Evolutionary conservation across 257 asterid species (phyloP), one percentile per base, ranked within the genome.

Genomic region (Buddleja alternifolia): DNA sequence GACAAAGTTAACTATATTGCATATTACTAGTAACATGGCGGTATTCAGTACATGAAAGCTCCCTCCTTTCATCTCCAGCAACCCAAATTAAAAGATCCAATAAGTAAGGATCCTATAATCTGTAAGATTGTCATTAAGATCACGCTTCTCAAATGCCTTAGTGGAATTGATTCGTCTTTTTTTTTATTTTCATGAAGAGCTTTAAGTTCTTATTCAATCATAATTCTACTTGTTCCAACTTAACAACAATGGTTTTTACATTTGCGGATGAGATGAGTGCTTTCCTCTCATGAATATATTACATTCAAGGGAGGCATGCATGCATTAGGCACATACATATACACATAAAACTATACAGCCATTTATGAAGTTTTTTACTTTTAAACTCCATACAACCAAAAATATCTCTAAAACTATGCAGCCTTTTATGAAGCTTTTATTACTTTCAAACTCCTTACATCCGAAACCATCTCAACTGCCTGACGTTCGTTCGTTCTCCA

Each of bases 401-500:
- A n/a, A n/a, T n/a, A n/a, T n/a, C n/a, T n/a, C n/a, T n/a, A n/a
- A n/a, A 61, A 36, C 54, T 44, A 8, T 41, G 41, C 57, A 20
- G 67, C 67, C 74, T 10, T 53, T n/a, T n/a, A 16, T 37, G 21
- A 37, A 19, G 40, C n/a, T 55, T 61, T 29, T 52, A 21, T 50
- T 9, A 24, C 51, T 63, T 57, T 42, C 8, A 40, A n/a, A 56
- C 52, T n/a, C 41, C 40, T 29, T 42, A 32, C 11, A 20, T 47
- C 20, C 36, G 37, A 14, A 23, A n/a, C 54, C 53, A 21, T 66
- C 65, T 36, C 50, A 36, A 62, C 11, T 32, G 57, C 46, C 16
- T 71, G 75, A 70, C 51, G 16, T 29, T 69, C 21, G 56, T 71
- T 29, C 54, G 44, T 65, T 63, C 55, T 76, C 61, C 80, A 92